These are phyloP conservation scores for Daldinia sp. DNA, from an alignment of 2,329 filamentous ascomycete genomes.

Conservation along the genomic window DNA sequence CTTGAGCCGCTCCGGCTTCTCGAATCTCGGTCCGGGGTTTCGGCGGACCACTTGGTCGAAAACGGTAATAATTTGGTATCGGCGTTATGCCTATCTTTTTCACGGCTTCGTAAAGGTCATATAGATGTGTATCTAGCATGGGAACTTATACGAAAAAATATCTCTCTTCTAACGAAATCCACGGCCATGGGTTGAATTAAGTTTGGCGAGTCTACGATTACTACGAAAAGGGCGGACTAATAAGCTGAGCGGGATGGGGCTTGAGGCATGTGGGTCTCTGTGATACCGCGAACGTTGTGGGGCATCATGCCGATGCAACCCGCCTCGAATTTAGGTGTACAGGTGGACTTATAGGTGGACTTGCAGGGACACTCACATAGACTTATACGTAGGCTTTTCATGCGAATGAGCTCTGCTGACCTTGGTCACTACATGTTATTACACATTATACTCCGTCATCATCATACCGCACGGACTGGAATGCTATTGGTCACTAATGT, in stretches of 20 bases:
- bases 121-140: neutral
- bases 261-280: constrained; percentile 18
- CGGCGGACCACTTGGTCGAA: constrained; percentile 18
- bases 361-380: neutral
- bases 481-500: constrained; percentile 12
- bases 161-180: neutral
- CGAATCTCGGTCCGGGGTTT: constrained; percentile 12
- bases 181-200: neutral
- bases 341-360: neutral
- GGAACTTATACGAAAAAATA: neutral
- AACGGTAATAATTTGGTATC: neutral
- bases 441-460: constrained; percentile 8
- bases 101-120: neutral
- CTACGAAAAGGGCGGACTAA: constrained; percentile 9
- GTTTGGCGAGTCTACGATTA: neutral
- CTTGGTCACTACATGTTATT: constrained; percentile 8
- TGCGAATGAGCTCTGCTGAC: constrained; percentile 16
- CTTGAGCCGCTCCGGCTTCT: constrained; percentile 21
- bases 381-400: neutral
- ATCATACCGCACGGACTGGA: constrained; percentile 14
- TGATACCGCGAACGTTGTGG: constrained; percentile 1
- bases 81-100: neutral
- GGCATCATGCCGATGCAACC: constrained; percentile 36
- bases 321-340: constrained; percentile 20
- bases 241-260: constrained; percentile 22